Conservation (phyloP, 345 rosid species). For the Ricinus communis region DNA sequence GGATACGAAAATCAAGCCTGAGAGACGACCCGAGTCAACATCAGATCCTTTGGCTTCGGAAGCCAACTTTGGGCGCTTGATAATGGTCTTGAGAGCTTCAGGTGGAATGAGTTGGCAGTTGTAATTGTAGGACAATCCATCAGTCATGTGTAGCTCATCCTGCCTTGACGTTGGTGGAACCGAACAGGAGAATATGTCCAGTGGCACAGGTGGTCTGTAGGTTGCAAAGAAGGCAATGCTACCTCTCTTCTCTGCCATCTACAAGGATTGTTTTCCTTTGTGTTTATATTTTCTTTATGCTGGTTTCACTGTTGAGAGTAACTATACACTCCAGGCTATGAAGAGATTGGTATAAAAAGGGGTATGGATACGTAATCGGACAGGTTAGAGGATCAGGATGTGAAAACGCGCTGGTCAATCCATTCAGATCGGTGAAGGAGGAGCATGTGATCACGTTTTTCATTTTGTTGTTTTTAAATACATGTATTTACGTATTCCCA, state of each 20-base stretch:
- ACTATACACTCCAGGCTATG: no score
- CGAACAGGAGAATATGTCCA: background rate
- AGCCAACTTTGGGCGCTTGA: background rate
- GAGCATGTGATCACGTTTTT: no score
- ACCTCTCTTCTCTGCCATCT: background rate
- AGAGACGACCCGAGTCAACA: background rate
- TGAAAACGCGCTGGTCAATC: no score
- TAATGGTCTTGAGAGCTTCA: background rate
- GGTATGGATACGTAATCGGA: no score
- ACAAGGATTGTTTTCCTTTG: no score
- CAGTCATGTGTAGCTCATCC: background rate
- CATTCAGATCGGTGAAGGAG: no score
- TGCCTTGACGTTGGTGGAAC: background rate
- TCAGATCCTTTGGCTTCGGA: background rate
- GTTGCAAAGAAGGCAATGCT: background rate
- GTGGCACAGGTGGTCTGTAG: background rate
- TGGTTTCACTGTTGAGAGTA: no score
- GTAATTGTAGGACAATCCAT: background rate
- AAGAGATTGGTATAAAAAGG: no score
- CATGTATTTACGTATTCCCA: no score
- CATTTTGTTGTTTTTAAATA: no score
- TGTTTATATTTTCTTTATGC: no score
- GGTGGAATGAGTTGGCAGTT: background rate
- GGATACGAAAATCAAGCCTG: background rate
- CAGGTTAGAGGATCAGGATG: no score